Base-by-base conservation (phyloP, 306 rosid genomes). In the Malus orientalis region DNA sequence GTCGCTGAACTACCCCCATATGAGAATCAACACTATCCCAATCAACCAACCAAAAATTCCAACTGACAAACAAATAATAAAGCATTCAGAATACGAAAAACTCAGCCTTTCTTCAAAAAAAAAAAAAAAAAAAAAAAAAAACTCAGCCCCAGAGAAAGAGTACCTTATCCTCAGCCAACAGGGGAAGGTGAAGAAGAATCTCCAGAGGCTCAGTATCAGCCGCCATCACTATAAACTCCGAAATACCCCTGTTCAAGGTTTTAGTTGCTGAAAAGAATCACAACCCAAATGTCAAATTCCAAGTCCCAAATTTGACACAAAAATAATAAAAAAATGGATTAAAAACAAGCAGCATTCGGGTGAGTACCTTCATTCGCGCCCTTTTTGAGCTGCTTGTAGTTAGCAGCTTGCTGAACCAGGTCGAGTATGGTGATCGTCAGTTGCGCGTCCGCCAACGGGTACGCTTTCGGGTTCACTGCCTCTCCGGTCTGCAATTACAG, bases 321-420 rank as follows among this genome's bases (percentile, higher is more conserved):
- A 51, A 47, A 5, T 12, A 36, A 67, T 6, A 15, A 45, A n/a
- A 1, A 11, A 73, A 20, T n/a, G 22, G 14, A 55, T 22, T 44
- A 6, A 12, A 7, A 66, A 23, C 1, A 49, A 58, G 33, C 69
- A 7, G 25, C 2, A 27, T 55, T 33, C 2, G 36, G 55, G 20
- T 5, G 4, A 22, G 51, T 15, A 94, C 98, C 97, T 90, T 94
- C 95, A 80, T 94, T 94, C 11, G 96, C 98, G 13, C 96, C 96
- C 85, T 94, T 94, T 74, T 94, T 94, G 76, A 94, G 93, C 81
- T 94, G 98, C 86, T 94, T 90, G 76, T 91, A 91, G 74, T 94
- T 90, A 20, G 96, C 82, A 63, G 97, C 96, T 80, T 94, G 98
- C 70, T 94, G 98, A 81, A 91, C 89, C 77, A 94, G 96, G 53